A percentile compares a stretch with the other conserved stretches of the same genome.
phyloP scores from a whole-genome alignment of 2,329 filamentous ascomycete species.

The Ophiosphaerella korrae region DNA sequence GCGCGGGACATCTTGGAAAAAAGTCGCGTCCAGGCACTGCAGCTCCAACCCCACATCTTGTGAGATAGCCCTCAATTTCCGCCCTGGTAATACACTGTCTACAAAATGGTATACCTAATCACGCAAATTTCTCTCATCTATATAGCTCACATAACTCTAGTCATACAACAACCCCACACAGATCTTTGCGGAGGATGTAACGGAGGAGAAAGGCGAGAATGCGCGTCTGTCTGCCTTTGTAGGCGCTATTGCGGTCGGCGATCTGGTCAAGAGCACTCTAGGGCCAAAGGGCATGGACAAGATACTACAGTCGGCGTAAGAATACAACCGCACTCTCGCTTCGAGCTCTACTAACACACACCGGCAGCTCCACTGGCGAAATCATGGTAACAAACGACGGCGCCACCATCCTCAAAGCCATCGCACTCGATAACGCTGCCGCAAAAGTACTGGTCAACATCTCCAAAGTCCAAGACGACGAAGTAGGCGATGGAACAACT shows the following conservation, averaged over 20 bases:
- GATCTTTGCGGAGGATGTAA: slow-evolving; percentile 97
- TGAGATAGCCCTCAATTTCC: slow-evolving; percentile 37
- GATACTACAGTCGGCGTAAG: slow-evolving; percentile 91
- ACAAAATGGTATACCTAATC: slow-evolving; percentile 39
- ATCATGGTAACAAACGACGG: slow-evolving; percentile 99
- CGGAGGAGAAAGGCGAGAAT: slow-evolving; percentile 98
- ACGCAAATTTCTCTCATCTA: neutral
- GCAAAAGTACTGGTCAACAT: slow-evolving; percentile 99
- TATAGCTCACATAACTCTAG: slow-evolving; percentile 29
- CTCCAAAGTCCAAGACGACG: slow-evolving; percentile 98
- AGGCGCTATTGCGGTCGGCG: slow-evolving; percentile 95
- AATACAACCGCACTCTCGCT: slow-evolving; percentile 27
- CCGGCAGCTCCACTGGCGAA: slow-evolving; percentile 81
- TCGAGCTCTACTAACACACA: slow-evolving; percentile 26
- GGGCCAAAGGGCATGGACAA: slow-evolving; percentile 99
- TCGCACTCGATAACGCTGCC: slow-evolving; percentile 96
- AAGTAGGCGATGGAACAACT: slow-evolving; percentile 96
- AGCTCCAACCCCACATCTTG: slow-evolving; percentile 32
- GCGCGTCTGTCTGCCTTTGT: slow-evolving; percentile 98
- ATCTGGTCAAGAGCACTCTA: slow-evolving; percentile 95
- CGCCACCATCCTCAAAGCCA: slow-evolving; percentile 96
- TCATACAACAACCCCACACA: slow-evolving; percentile 76
- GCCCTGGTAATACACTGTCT: slow-evolving; percentile 21
- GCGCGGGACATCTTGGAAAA: slow-evolving; percentile 37
- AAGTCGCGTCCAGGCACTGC: slow-evolving; percentile 44